phyloP scores from a whole-genome alignment of 768 basidiomycete genomes.

The Lentinus tigrinus region DNA sequence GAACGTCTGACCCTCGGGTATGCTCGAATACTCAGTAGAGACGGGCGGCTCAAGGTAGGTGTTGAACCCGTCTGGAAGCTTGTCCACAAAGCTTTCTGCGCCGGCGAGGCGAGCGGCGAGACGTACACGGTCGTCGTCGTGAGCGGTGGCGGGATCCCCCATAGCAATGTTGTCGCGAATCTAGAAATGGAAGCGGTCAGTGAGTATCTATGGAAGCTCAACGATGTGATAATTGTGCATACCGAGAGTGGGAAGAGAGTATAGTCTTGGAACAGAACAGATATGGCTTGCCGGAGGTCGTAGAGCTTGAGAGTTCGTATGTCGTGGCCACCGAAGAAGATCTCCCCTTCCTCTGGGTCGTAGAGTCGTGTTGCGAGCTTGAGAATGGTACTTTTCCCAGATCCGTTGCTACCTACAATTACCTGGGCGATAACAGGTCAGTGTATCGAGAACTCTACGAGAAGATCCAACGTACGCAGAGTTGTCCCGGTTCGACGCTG shows the following conservation, averaged over 20 bases:
- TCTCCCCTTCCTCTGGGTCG: conserved; percentile 65
- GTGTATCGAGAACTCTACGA: background rate
- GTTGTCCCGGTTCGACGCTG: conserved; percentile 63
- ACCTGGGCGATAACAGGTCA: conserved; percentile 35
- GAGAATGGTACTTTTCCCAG: conserved; percentile 76
- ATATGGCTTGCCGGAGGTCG: conserved; percentile 63
- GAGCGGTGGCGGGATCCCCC: conserved; percentile 57
- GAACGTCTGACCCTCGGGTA: conserved; percentile 62
- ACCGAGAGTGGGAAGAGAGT: conserved; percentile 80
- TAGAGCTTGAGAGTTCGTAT: conserved; percentile 58
- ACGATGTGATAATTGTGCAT: conserved; percentile 28
- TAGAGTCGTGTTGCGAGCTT: conserved; percentile 73
- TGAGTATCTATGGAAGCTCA: background rate
- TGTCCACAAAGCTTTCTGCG: conserved; percentile 61
- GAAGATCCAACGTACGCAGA: conserved; percentile 54
- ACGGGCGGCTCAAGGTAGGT: conserved; percentile 78
- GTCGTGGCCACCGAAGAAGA: conserved; percentile 62
- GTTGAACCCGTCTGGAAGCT: conserved; percentile 63
- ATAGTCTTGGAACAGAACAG: conserved; percentile 83
- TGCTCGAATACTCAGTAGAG: conserved; percentile 59
- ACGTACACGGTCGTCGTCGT: conserved; percentile 55
- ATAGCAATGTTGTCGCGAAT: conserved; percentile 77
- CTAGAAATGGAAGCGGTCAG: conserved; percentile 34
- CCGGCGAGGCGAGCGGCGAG: conserved; percentile 72
- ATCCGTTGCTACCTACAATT: conserved; percentile 77